A percentile compares a stretch with the other conserved stretches of the same genome.
Evolutionary conservation across 192 early-diverging fungal genomes (phyloP).

Genomic region (Podila minutissima): DNA sequence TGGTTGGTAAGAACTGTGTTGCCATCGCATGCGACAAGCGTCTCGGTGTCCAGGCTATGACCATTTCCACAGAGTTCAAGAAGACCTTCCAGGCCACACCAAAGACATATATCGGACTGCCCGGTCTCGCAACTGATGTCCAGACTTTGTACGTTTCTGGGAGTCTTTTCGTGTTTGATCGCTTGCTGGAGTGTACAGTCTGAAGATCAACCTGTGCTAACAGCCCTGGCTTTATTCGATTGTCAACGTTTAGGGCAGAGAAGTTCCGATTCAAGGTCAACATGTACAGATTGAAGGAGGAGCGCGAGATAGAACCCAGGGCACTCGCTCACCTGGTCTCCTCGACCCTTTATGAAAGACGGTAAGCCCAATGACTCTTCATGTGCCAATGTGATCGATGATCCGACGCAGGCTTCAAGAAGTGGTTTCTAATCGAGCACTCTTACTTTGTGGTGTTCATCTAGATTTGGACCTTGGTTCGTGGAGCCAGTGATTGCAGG

Average conservation of each 20-base stretch:
- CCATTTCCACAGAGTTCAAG: conserved; percentile 93
- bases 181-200: too few relatives aligned
- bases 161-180: neutral
- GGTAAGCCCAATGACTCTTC: conserved; percentile 54
- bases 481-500: conserved; percentile 96
- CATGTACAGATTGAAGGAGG: conserved; percentile 96
- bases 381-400: neutral
- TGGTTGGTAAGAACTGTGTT: conserved; percentile 98
- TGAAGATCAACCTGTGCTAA: too few relatives aligned
- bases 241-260: conserved; percentile 68
- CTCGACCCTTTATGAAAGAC: conserved; percentile 92
- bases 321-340: conserved; percentile 95
- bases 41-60: conserved; percentile 92
- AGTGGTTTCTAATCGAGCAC: neutral
- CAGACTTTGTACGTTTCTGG: conserved; percentile 83
- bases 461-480: conserved; percentile 97
- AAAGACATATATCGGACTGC: conserved; percentile 87
- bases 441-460: neutral
- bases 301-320: conserved; percentile 94
- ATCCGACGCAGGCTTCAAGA: neutral
- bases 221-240: neutral
- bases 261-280: conserved; percentile 93
- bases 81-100: conserved; percentile 93
- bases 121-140: conserved; percentile 97
- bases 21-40: conserved; percentile 97